phyloP scores from a whole-genome alignment of 768 basidiomycete genomes.

The Plicaturopsis crispa region DNA sequence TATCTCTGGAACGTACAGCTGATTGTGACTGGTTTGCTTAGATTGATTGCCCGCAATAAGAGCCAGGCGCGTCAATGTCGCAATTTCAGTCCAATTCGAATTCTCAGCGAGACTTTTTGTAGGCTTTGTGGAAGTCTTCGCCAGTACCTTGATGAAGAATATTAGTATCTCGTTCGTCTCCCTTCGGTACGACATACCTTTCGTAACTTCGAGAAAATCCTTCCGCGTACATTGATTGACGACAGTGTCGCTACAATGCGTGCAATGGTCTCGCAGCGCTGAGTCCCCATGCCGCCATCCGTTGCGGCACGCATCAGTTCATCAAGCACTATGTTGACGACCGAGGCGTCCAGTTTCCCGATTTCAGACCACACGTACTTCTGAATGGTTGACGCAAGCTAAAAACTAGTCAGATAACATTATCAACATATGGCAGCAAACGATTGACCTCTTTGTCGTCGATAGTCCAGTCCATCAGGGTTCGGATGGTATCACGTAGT shows the following conservation, averaged over 20 bases:
- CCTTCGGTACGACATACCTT: constrained; percentile 39
- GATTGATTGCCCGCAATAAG: constrained; percentile 65
- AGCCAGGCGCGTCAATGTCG: constrained; percentile 69
- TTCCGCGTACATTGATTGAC: constrained; percentile 71
- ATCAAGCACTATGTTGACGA: constrained; percentile 69
- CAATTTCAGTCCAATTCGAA: constrained; percentile 74
- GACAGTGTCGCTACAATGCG: constrained; percentile 68
- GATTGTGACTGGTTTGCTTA: constrained; percentile 53
- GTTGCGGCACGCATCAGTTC: constrained; percentile 76
- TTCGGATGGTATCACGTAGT: constrained; percentile 75
- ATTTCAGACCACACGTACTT: constrained; percentile 74
- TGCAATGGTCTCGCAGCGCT: constrained; percentile 67
- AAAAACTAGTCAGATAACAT: constrained; percentile 2
- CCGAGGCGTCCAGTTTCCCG: constrained; percentile 54
- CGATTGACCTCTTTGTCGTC: constrained; percentile 56
- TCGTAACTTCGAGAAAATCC: constrained; percentile 70
- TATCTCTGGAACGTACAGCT: constrained; percentile 79
- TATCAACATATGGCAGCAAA: constrained; percentile 2
- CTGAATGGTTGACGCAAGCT: constrained; percentile 65
- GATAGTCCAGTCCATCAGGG: constrained; percentile 68
- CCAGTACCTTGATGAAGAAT: constrained; percentile 47
- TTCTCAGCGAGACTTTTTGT: constrained; percentile 63
- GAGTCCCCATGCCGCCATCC: constrained; percentile 75
- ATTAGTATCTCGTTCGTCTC: not conserved
- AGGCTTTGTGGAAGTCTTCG: constrained; percentile 60